Evolutionary conservation across 1,139 yeast genomes (phyloP), one percentile per base, ranked within the genome.

Genomic region (Taphrina populina): DNA sequence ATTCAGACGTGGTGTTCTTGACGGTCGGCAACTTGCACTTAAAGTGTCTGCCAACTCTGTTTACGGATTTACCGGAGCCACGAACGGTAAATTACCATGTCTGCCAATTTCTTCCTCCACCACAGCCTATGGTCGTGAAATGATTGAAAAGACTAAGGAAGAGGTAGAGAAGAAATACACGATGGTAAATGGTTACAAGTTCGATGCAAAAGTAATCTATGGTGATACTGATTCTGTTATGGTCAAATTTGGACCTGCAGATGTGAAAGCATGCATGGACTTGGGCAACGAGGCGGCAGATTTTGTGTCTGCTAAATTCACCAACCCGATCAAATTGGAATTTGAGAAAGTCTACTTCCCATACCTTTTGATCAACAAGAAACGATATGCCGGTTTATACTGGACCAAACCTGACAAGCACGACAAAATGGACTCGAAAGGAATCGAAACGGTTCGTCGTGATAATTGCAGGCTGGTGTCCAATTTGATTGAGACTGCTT

Each of bases 201-300:
- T 78, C 67, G 95, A 94, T 71, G 84, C 97, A 0, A 79, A 84
- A 63, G 98, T 94, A 60, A 84, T 94, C 41, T 94, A 94, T 69
- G 99, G 99, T 74, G 99, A 94, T 71, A 94, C 99, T 0, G 99
- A 94, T 78, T 94, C 98, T 5, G 99, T 94, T 15, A 94, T 94
- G 98, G 96, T 94, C 43, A 88, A 88, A 66, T 94, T 94, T 72
- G 99, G 99, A 1, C 80, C 83, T 36, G 73, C 75, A n/a, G 95
- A 88, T 65, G 70, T 92, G 60, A 81, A 76, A 58, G 84, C 85
- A 29, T 87, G 96, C 64, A 94, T 94, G 98, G 77, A 79, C 58
- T 68, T 88, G 57, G 99, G 98, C 2, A 84, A 88, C 64, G 95
- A 90, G 66, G 98, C 98, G 0, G 99, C 99, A 0, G 85, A 76